These are phyloP conservation scores for Pleurotus sapidus DNA, from an alignment of 768 basidiomycete species.

Conservation along the genomic window DNA sequence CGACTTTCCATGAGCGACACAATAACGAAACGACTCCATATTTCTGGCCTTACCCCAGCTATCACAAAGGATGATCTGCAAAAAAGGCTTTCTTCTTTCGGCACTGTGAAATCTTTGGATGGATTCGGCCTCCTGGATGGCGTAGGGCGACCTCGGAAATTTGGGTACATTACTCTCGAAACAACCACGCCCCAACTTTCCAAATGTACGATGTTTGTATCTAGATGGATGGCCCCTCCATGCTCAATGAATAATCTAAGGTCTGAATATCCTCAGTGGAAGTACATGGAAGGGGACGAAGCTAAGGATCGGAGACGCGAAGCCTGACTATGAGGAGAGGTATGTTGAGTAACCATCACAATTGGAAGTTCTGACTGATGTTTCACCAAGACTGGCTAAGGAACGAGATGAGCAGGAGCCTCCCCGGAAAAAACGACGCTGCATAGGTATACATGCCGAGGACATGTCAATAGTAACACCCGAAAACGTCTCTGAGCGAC, in stretches of 20 bases:
- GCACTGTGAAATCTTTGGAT: slow-evolving; percentile 64
- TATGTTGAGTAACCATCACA: slow-evolving; percentile 22
- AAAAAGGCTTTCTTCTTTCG: slow-evolving; percentile 60
- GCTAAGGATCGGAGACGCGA: slow-evolving; percentile 80
- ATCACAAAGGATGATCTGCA: slow-evolving; percentile 58
- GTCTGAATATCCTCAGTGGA: slow-evolving; percentile 74
- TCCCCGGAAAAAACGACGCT: slow-evolving; percentile 40
- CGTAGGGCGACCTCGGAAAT: slow-evolving; percentile 65
- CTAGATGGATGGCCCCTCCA: neutral
- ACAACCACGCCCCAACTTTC: slow-evolving; percentile 55
- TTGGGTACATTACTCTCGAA: slow-evolving; percentile 72
- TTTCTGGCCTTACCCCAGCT: slow-evolving; percentile 73
- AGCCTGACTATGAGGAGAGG: slow-evolving; percentile 68
- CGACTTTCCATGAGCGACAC: neutral
- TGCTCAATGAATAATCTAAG: slow-evolving; percentile 28
- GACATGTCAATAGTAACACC: slow-evolving; percentile 68
- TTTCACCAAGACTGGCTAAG: slow-evolving; percentile 27
- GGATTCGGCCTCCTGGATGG: slow-evolving; percentile 66
- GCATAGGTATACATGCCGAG: slow-evolving; percentile 40
- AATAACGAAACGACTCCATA: slow-evolving; percentile 30
- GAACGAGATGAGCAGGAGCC: slow-evolving; percentile 33
- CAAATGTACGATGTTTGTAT: slow-evolving; percentile 48
- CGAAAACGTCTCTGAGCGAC: slow-evolving; percentile 46
- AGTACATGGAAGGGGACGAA: slow-evolving; percentile 89
- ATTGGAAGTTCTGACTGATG: slow-evolving; percentile 17